Evolutionary conservation across 768 basidiomycete genomes (phyloP).

Genomic region (Russula sp.): DNA sequence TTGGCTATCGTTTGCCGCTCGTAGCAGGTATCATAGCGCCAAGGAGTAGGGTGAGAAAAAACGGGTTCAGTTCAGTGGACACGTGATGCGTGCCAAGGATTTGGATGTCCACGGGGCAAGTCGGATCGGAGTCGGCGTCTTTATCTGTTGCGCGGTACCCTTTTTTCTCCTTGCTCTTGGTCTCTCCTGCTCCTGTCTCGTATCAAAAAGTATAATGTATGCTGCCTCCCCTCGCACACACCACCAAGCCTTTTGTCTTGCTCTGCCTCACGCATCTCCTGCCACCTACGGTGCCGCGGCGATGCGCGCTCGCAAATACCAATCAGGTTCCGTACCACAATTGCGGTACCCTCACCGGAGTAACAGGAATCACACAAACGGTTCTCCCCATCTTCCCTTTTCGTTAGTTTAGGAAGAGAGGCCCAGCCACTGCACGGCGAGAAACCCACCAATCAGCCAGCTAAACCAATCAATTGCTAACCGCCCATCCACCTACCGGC

Average conservation of each 20-base stretch:
- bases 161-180: not conserved
- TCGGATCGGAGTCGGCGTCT: slow-evolving; percentile 12
- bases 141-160: not conserved
- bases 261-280: slow-evolving; percentile 20
- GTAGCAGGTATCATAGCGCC: not conserved
- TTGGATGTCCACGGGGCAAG: not conserved
- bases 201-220: not conserved
- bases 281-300: slow-evolving; percentile 17
- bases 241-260: not conserved
- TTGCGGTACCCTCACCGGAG: not conserved
- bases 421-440: not conserved
- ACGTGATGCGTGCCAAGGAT: slow-evolving; percentile 12
- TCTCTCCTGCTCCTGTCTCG: slow-evolving; percentile 16
- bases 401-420: not conserved
- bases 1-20: not conserved
- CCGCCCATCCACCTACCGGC: not conserved
- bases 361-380: not conserved
- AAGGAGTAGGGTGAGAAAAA: not conserved
- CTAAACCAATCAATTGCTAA: not conserved
- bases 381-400: not conserved
- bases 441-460: not conserved
- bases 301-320: not conserved
- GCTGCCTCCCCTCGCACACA: slow-evolving; percentile 11
- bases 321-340: slow-evolving; percentile 12
- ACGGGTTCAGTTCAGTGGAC: not conserved